A percentile compares a stretch with the other conserved stretches of the same genome.
phyloP scores from a whole-genome alignment of 768 basidiomycete species.

The Trichaptum fuscoviolaceum region DNA sequence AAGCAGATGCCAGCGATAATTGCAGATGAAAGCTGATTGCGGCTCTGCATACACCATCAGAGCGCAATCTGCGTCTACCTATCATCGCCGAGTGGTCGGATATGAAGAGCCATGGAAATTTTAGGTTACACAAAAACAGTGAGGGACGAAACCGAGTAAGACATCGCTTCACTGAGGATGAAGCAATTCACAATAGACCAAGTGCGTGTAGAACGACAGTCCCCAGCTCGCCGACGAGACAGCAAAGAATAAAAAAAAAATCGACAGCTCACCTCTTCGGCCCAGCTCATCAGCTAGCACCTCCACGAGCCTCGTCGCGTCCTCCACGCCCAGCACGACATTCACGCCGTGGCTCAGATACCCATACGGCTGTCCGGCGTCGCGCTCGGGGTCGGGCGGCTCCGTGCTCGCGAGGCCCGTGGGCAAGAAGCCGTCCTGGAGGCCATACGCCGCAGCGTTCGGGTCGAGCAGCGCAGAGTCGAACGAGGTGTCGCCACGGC shows the following conservation, averaged over 20 bases:
- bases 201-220: no score
- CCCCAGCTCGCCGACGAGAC: not conserved
- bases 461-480: slow-evolving; percentile 33
- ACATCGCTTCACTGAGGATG: no score
- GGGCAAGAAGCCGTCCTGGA: slow-evolving; percentile 13
- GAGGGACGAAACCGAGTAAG: no score
- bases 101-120: no score
- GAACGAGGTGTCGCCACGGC: slow-evolving; percentile 27
- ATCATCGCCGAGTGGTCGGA: no score
- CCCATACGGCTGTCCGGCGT: slow-evolving; percentile 50
- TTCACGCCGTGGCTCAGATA: slow-evolving; percentile 70
- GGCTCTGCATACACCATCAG: no score
- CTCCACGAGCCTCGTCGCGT: slow-evolving; percentile 66
- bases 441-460: slow-evolving; percentile 18
- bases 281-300: slow-evolving; percentile 66
- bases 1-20: no score
- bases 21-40: no score
- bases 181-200: no score
- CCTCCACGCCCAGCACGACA: slow-evolving; percentile 70
- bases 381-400: slow-evolving; percentile 12
- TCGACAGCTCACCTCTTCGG: slow-evolving; percentile 42
- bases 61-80: no score
- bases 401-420: slow-evolving; percentile 9
- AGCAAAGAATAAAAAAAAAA: not conserved
- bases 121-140: no score